Base-by-base conservation (phyloP, 2,329 filamentous ascomycete species). In the Xylaria sp. region DNA sequence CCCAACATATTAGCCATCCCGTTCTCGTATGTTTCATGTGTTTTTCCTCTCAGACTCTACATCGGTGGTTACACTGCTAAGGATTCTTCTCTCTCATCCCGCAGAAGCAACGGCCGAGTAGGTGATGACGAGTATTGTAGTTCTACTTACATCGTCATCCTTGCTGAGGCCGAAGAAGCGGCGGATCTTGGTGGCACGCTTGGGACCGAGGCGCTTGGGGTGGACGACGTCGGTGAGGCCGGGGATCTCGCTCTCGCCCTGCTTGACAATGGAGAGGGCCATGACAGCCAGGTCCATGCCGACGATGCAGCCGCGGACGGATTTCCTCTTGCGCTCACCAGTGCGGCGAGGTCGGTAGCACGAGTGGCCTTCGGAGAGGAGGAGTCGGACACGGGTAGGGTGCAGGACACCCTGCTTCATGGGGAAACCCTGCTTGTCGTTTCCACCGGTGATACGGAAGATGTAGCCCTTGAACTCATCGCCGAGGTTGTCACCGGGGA, bases 341-440 rank as follows among this genome's bases (percentile, higher is more conserved):
- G 92, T 93, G 83, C 96, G 94, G 86, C 96, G 95, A 83, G 95
- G 90, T 83, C 96, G 95, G 92, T 98, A 99, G 93, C 96, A 99
- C 79, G 93, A 96, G 93, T 98, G 96, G 84, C 96, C 96, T 66
- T 97, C 94, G 83, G 92, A 83, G 82, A 99, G 93, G 81, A 99
- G 92, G 78, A 99, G 94, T 79, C 93, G 92, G 87, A 97, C 96
- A 96, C 96, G 96, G 84, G 93, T 96, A 80, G 96, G 94, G 85
- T 97, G 93, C 90, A 99, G 95, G 84, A 97, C 93, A 89, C 96
- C 96, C 92, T 99, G 97, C 94, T 99, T 99, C 96, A 99, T 99
- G 79, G 96, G 96, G 91, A 99, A 99, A 88, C 96, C 96, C 90
- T 99, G 97, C 93, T 99, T 99, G 93, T 99, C 96, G 92, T 99